Evolutionary conservation across 495 filamentous ascomycete genomes (phyloP), one percentile per base, ranked within the genome.

Genomic region (Bryoglossum gracile): DNA sequence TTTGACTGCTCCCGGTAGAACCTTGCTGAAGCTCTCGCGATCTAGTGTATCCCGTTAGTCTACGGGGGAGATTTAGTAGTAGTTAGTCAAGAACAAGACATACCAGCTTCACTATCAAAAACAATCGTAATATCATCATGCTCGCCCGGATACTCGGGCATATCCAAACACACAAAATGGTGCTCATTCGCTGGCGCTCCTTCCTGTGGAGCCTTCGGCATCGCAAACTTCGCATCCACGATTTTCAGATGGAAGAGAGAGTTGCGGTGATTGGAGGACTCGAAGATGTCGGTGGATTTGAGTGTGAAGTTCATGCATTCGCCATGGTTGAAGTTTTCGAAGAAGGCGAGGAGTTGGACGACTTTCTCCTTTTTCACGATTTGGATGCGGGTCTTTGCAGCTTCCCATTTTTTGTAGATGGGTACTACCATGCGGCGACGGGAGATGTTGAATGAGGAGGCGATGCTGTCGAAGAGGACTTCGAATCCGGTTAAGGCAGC

Each of bases 401-500:
- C 84, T 57, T 91, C 86, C 86, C 87, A 91, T 62, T 86, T 89
- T 68, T 94, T 94, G 65, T 89, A 81, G 41, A 91, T 87, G 0
- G 86, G 87, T n/a, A 91, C 85, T 18, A 92, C 83, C 77, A 84
- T 87, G 49, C 86, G 77, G 35, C 86, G 77, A n/a, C 87, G 85
- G 2, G 87, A 81, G 47, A 94, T 92, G 49, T 82, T 77, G 56
- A 94, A 88, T 3, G 75, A 81, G 0, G 76, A 68, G 8, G 84
- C 87, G 35, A 83, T 65, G 28, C 81, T 80, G 57, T 94, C 87
- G 53, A 82, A 94, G 3, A 84, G 67, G 2, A 91, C 83, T 17
- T 65, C 61, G 65, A 83, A 92, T 1, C 88, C 86, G 1, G 87
- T 94, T 32, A 94, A 65, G 13, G 86, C 80, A 14, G 66, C 68